Base-by-base conservation (phyloP, 805 yeast genomes). In the Clavispora fructus region DNA sequence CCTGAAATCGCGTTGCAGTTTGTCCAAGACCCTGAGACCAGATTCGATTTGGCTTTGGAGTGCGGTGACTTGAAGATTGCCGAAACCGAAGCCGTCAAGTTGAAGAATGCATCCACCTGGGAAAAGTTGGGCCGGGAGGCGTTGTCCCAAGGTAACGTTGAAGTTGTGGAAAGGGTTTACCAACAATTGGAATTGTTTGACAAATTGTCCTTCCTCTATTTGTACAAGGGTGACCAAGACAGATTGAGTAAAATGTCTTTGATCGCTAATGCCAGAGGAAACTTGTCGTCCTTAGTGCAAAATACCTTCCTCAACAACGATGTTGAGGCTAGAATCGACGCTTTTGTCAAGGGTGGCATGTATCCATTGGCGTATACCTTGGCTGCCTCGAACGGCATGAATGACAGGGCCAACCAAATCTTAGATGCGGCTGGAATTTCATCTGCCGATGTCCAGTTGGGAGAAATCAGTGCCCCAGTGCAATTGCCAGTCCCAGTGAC, bases 1-100 rank as follows among this genome's bases (percentile, higher is more conserved):
- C 98, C 99, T 26, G 99, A 94, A 68, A 83, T 94, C 65, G 99
- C 99, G 2, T 76, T 94, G 51, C 97, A 92, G 67, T 95, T 94
- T 62, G 99, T 94, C 44, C 86, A 90, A 68, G 99, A 94, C 64
- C 85, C 98, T 6, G 96, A 91, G 65, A 88, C 97, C 37, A 81
- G 96, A 67, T 92, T 94, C 60, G 99, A 94, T 58, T 77, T 94
- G 57, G 97, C 99, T 23, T 75, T 94, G 51, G 97, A 94, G 70
- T 87, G 96, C 62, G 92, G 96, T 56, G 87, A 92, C 64, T 75
- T 94, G 55, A 77, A 75, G 12, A 86, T 86, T 53, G 99, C 98
- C n/a, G 71, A 87, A 41, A 83, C 77, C 45, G 96, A 92, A 73
- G 98, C 98, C 39, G 80, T 80, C 57, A 79, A 79, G 52, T 75